Conservation (phyloP, 2,329 filamentous ascomycete genomes). For the Macroventuria anomochaeta region DNA sequence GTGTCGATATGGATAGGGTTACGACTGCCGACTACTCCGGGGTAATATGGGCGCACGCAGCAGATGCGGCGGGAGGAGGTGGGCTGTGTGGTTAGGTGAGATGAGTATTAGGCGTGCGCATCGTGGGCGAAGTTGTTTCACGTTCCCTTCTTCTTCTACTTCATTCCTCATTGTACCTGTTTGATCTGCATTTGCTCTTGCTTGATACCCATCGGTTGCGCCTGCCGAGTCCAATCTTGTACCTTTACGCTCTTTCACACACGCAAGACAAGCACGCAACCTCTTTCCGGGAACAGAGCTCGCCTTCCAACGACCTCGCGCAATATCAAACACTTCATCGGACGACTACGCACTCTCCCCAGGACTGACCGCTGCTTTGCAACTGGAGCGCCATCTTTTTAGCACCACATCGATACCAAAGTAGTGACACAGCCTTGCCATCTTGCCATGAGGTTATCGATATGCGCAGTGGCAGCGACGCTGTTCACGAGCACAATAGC, state of each 20-base stretch:
- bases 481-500: conserved; percentile 30
- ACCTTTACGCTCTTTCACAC: conserved; percentile 7
- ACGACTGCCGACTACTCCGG: conserved; percentile 15
- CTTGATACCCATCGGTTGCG: background rate
- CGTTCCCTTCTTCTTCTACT: conserved; percentile 4
- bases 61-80: conserved; percentile 1
- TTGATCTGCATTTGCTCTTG: background rate
- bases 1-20: background rate
- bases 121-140: conserved; percentile 6
- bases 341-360: background rate
- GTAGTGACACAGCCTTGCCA: conserved; percentile 13
- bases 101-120: conserved; percentile 9
- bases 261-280: conserved; percentile 11
- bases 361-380: background rate
- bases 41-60: conserved; percentile 12
- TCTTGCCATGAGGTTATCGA: conserved; percentile 39
- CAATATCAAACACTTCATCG: background rate
- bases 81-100: conserved; percentile 12
- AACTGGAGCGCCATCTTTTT: conserved; percentile 3
- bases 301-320: background rate
- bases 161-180: background rate
- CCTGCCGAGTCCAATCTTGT: conserved; percentile 9
- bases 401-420: conserved; percentile 10
- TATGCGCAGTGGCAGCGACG: conserved; percentile 30
- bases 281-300: conserved; percentile 4